These are phyloP conservation scores for Protea cynaroides DNA, from an alignment of 164 flowering plant genomes.

Conservation along the genomic window DNA sequence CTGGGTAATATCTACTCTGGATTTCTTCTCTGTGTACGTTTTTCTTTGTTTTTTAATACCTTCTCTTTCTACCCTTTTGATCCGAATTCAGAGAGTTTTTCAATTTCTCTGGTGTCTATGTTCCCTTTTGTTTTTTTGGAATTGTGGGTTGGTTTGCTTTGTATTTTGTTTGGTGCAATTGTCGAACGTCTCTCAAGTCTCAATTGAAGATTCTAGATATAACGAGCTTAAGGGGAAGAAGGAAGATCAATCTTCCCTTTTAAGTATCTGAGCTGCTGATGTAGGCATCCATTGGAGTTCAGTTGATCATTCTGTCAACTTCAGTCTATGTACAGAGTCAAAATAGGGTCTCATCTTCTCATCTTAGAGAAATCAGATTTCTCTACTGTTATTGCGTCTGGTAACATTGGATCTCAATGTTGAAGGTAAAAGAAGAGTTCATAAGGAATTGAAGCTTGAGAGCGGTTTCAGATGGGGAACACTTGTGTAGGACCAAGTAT, in stretches of 20 bases:
- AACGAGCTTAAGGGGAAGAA: not conserved
- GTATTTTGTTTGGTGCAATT: not conserved
- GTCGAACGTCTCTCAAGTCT: no score
- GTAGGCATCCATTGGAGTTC: not conserved
- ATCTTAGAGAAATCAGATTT: not conserved
- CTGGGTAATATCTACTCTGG: not conserved
- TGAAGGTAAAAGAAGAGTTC: constrained; percentile 3
- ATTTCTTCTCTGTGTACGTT: not conserved
- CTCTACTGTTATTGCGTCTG: constrained; percentile 1
- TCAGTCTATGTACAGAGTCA: not conserved
- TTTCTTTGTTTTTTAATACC: no score
- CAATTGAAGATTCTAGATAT: not conserved
- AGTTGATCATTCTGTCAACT: not conserved
- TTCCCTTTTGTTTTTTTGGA: not conserved
- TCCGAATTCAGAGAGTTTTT: not conserved
- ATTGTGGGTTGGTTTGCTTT: not conserved
- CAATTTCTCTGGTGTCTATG: not conserved
- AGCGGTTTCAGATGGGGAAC: constrained; percentile 55
- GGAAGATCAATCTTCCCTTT: not conserved
- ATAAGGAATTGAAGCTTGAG: constrained; percentile 3
- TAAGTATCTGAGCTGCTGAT: not conserved
- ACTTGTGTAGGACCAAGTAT: constrained; percentile 33
- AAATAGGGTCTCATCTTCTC: no score
- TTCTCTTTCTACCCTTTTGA: not conserved
- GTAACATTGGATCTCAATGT: constrained; percentile 7